Conservation (phyloP, 176 grass and related monocot genomes). For the Rhynchospora breviuscula region DNA sequence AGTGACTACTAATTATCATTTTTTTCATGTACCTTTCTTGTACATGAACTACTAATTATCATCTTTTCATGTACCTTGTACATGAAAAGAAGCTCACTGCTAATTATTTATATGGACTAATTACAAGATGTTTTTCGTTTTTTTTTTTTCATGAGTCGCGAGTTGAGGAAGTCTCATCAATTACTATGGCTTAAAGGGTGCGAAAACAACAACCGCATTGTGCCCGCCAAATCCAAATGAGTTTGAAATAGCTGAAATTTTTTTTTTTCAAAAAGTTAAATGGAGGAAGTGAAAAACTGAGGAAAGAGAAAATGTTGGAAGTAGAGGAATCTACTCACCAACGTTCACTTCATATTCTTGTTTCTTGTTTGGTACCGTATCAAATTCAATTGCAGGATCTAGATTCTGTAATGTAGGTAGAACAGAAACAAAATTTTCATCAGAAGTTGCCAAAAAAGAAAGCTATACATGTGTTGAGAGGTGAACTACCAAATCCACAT, state of each 20-base stretch:
- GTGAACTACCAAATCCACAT: too few relatives aligned
- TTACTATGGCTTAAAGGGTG: conserved; percentile 68
- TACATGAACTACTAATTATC: too few relatives aligned
- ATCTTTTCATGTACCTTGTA: too few relatives aligned
- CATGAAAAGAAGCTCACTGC: too few relatives aligned
- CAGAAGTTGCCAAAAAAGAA: too few relatives aligned
- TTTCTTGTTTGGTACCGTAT: conserved; percentile 87
- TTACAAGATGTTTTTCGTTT: too few relatives aligned
- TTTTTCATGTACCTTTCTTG: too few relatives aligned
- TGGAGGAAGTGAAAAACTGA: neutral
- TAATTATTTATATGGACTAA: too few relatives aligned
- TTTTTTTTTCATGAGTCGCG: too few relatives aligned
- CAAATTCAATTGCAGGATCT: conserved; percentile 71
- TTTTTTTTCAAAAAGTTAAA: neutral
- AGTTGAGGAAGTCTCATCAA: neutral
- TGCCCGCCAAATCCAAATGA: conserved; percentile 99
- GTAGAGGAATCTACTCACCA: conserved; percentile 47
- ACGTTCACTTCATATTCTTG: conserved; percentile 86
- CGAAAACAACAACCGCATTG: conserved; percentile 82
- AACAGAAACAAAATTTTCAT: too few relatives aligned
- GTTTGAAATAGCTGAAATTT: conserved; percentile 96
- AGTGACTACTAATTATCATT: too few relatives aligned
- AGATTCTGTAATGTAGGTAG: conserved; percentile 41
- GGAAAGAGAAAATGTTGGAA: neutral
- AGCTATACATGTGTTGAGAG: too few relatives aligned